A percentile compares a stretch with the other conserved stretches of the same genome.
Conservation (phyloP, 257 asterid species). For the Echium plantagineum region DNA sequence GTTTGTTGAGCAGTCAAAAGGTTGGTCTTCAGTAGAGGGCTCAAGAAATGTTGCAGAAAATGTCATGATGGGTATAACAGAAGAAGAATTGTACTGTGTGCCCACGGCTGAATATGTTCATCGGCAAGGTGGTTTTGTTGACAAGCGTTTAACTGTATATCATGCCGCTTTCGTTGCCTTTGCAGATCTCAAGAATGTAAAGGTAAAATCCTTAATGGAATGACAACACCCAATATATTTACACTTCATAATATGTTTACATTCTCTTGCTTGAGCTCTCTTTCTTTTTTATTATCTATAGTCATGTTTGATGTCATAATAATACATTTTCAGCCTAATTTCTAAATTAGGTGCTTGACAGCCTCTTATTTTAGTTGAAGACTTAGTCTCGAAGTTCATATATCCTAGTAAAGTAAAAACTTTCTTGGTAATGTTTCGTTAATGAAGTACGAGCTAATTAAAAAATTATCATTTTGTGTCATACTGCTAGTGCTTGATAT, state of each 20-base stretch:
- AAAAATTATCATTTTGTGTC: background rate
- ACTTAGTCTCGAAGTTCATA: background rate
- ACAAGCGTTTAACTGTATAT: slow-evolving; percentile 54
- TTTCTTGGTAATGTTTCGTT: too few relatives aligned
- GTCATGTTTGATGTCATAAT: too few relatives aligned
- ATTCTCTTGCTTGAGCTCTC: too few relatives aligned
- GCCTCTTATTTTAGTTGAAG: background rate
- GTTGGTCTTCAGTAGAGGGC: slow-evolving; percentile 88
- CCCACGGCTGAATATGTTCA: slow-evolving; percentile 76
- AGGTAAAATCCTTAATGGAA: slow-evolving; percentile 31
- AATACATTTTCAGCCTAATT: too few relatives aligned
- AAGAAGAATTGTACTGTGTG: slow-evolving; percentile 79
- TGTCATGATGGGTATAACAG: slow-evolving; percentile 71
- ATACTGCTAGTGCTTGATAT: background rate
- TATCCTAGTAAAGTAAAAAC: background rate
- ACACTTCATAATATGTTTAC: too few relatives aligned
- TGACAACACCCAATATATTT: too few relatives aligned
- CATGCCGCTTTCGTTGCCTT: slow-evolving; percentile 82
- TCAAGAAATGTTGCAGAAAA: slow-evolving; percentile 58
- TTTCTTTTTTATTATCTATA: too few relatives aligned
- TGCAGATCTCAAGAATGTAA: slow-evolving; percentile 61
- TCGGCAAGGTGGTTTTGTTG: slow-evolving; percentile 71
- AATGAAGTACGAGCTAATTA: too few relatives aligned
- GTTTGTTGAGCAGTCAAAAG: slow-evolving; percentile 96
- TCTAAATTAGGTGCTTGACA: too few relatives aligned